phyloP scores from a whole-genome alignment of 140 eudicot genomes.

The Artemisia princeps region DNA sequence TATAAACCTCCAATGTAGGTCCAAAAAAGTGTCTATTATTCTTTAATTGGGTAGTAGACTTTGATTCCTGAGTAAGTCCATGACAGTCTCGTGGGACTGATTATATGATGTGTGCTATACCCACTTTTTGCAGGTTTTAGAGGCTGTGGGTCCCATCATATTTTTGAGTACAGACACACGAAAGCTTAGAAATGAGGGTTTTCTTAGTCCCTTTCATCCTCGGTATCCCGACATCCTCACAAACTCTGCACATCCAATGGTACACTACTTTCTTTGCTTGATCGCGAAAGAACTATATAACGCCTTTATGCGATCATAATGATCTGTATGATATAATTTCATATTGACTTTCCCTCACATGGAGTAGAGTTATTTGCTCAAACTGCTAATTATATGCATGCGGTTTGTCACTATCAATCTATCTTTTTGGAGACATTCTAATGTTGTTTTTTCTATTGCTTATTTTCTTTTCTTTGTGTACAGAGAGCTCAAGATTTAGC shows the following conservation, averaged over 20 bases:
- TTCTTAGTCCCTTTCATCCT: conserved; percentile 97
- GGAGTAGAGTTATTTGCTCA: too few species aligned
- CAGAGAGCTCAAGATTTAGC: conserved; percentile 99
- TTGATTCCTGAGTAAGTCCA: conserved; percentile 17
- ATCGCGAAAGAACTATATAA: neutral
- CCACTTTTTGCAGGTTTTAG: conserved; percentile 61
- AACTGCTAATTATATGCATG: too few species aligned
- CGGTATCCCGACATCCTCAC: conserved; percentile 97
- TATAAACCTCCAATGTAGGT: too few species aligned
- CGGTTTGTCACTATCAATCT: too few species aligned
- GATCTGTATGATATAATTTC: too few species aligned
- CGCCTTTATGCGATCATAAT: too few species aligned
- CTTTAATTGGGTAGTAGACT: neutral
- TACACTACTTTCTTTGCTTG: conserved; percentile 20
- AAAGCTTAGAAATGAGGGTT: conserved; percentile 97
- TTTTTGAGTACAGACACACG: conserved; percentile 88
- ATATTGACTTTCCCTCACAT: too few species aligned
- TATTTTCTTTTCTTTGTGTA: conserved; percentile 19
- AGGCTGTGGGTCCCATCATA: conserved; percentile 93
- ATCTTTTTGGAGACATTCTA: neutral
- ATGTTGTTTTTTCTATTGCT: conserved; percentile 8
- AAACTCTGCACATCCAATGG: conserved; percentile 99
- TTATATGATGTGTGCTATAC: conserved; percentile 11
- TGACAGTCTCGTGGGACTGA: conserved; percentile 15
- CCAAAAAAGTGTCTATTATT: too few species aligned